Conservation (phyloP, 148 eudicot species). For the Diospyros kaki region DNA sequence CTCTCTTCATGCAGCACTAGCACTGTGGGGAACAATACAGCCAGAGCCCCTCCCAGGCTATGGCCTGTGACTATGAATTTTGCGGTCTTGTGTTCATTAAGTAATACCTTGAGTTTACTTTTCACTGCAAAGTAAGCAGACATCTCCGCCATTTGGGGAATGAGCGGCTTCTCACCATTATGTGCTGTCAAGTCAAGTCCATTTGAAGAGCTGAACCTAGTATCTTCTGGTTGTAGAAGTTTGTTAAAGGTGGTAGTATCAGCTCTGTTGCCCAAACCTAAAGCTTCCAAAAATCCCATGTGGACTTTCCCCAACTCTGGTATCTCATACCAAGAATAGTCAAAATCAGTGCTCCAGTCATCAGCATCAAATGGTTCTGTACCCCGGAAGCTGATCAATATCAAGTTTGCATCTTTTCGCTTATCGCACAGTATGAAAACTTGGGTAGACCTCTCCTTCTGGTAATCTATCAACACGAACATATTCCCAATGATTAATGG, state of each 20-base stretch:
- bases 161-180: constrained; percentile 2
- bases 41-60: constrained; percentile 56
- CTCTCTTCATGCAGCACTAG: constrained; percentile 40
- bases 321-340: constrained; percentile 61
- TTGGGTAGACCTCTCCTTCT: constrained; percentile 51
- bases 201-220: neutral
- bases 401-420: constrained; percentile 51
- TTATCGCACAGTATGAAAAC: constrained; percentile 51
- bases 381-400: constrained; percentile 53
- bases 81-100: constrained; percentile 44
- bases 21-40: constrained; percentile 50
- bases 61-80: constrained; percentile 55
- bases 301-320: constrained; percentile 53
- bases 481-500: neutral
- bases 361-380: constrained; percentile 65
- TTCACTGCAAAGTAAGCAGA: constrained; percentile 42
- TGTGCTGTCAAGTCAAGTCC: neutral
- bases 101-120: constrained; percentile 40
- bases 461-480: constrained; percentile 30
- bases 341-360: constrained; percentile 60
- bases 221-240: constrained; percentile 20
- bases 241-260: constrained; percentile 33
- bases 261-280: constrained; percentile 51
- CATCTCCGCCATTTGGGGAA: constrained; percentile 31
- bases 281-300: constrained; percentile 61